Evolutionary conservation across 2,329 filamentous ascomycete genomes (phyloP), one percentile per base, ranked within the genome.

Genomic region (Hymenoscyphus repandus): DNA sequence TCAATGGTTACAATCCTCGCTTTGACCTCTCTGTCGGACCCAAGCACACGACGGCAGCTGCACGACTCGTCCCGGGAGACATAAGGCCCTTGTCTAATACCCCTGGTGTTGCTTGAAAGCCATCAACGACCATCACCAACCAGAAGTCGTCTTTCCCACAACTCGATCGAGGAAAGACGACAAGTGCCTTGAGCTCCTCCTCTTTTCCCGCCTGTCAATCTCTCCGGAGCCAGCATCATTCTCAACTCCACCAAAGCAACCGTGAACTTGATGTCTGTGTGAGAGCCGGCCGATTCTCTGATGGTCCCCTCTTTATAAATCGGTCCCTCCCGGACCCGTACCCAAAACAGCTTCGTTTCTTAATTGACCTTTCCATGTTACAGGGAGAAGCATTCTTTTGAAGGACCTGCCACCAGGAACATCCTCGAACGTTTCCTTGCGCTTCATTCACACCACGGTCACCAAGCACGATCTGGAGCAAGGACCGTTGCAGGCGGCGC

Each of bases 401-500:
- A 38, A 18, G 18, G n/a, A 27, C 30, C 18, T 9, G 44, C 10
- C 33, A 15, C 43, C 31, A 40, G 49, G 43, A 37, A 46, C 31
- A 51, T n/a, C 49, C 49, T 31, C 31, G 12, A n/a, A 17, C 9
- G 13, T 17, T 27, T 6, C 17, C 41, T 36, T 40, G n/a, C 34
- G 18, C 11, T 20, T 32, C 18, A 13, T 22, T 36, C n/a, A 31
- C 17, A 20, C 31, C 41, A 45, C 44, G 15, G 20, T 36, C 17
- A 32, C 30, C 32, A 20, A 43, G 43, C 39, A 27, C 45, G 48
- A 36, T 44, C 39, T 32, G 33, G 17, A 22, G 34, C 47, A 46
- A 41, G 51, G 51, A 44, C 44, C 36, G 34, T 53, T 31, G 17
- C 44, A 47, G 18, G 38, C 37, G 44, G 42, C 44, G 32, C 37